Conservation (phyloP, 2,329 filamentous ascomycete species). For the Monilinia polystroma region DNA sequence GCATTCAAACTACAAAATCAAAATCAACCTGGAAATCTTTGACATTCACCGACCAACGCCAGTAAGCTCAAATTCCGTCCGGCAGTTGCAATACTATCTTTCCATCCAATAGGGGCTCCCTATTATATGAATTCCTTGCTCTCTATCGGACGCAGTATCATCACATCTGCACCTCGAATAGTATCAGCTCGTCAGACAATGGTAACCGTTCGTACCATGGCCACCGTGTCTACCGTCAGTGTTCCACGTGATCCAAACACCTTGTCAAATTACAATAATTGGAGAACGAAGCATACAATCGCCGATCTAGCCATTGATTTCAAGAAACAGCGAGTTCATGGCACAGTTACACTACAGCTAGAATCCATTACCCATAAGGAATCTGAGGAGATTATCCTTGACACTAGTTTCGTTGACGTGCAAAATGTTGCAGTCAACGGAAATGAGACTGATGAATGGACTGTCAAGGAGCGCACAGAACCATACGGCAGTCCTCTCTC, state of each 20-base stretch:
- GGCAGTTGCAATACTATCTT: background rate
- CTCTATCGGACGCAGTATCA: constrained; percentile 27
- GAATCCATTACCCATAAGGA: constrained; percentile 73
- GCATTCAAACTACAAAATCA: no score
- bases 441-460: constrained; percentile 61
- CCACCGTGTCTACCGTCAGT: constrained; percentile 26
- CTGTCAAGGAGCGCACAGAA: constrained; percentile 61
- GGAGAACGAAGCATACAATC: constrained; percentile 79
- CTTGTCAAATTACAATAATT: constrained; percentile 85
- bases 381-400: constrained; percentile 77
- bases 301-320: constrained; percentile 85
- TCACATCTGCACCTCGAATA: constrained; percentile 28
- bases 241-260: constrained; percentile 77
- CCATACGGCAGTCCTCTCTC: constrained; percentile 74
- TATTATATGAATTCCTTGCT: constrained; percentile 24
- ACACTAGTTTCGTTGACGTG: constrained; percentile 82
- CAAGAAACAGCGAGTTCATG: constrained; percentile 70
- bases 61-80: constrained; percentile 3
- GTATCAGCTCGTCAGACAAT: constrained; percentile 19
- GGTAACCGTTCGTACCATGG: constrained; percentile 32
- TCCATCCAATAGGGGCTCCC: background rate
- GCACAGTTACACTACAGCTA: constrained; percentile 73
- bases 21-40: constrained; percentile 13
- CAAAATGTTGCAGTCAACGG: constrained; percentile 68
- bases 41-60: constrained; percentile 10